Base-by-base conservation (phyloP, 176 grass and related monocot genomes). In the Aegilops umbellulata region DNA sequence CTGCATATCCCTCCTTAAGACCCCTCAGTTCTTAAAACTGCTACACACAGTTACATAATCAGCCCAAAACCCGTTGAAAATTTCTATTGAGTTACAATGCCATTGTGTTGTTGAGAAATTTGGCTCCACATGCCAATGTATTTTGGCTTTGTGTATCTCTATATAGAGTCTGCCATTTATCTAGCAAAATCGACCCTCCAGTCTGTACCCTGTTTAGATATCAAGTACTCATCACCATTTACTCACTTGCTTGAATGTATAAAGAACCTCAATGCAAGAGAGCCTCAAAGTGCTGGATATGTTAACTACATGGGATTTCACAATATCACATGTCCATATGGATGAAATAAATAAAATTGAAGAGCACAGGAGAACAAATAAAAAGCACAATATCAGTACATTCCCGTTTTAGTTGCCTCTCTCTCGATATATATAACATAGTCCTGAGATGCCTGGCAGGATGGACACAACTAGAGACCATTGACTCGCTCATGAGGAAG, bases 401-500 rank as follows among this genome's bases (percentile, higher is more conserved):
- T 38, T 82, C 27, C 5, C 16, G 80, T 75, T 42, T 61, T 5
- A 75, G 47, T 69, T 9, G 12, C 35, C 9, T 30, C 10, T 41
- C 39, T 41, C 39, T 10, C 2, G 10, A 60, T 61, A 3, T 61
- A 4, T 29, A 29, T 91, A 78, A 88, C 32, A 64, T 73, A 13
- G 62, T 62, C 15, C 71, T 86, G 23, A 44, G 20, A 46, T 87
- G 19, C 23, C 69, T 70, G 27, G 23, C 81, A 99, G 97, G 97
- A 88, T 99, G 97, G 97, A 94, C 88, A 20, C 84, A 91, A 64
- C 77, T 80, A 63, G 94, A 99, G 87, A 91, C 94, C 61, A 97
- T 99, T 29, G 94, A 99, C 85, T 94, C 97, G 4, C 88, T 99
- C 46, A 94, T 99, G 97, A 92, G 90, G 86, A 99, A 99, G 83